Base-by-base conservation (phyloP, 805 yeast genomes). In the Metschnikowia continentalis region DNA sequence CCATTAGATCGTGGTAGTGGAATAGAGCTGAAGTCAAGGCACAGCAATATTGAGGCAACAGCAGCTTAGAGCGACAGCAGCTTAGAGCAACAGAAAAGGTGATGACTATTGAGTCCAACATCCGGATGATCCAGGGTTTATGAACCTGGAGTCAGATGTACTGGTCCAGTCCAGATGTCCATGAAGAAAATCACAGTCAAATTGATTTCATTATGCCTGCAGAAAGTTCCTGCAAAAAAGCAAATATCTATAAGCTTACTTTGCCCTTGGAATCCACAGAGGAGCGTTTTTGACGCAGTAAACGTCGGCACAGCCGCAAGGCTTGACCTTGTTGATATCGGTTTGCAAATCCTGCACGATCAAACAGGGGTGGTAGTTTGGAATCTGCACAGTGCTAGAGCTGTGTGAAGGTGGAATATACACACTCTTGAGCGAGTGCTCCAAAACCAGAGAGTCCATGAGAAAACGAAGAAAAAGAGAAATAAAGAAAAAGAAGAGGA, bases 321-420 rank as follows among this genome's bases (percentile, higher is more conserved):
- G 64, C 53, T 71, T 71, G 42, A 67, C 41, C 51, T 70, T 72
- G 38, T 59, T 63, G 5, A 64, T 63, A 62, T 81, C 84, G 13
- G 82, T 79, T 57, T 76, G 77, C 49, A 68, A 66, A 63, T 80
- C 85, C 62, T 79, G 82, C 65, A 81, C 79, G 48, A 81, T 78
- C 48, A 81, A 66, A 47, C 84, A 77, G 3, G 85, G 85, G 51
- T 79, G 84, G 61, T 78, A 79, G 35, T 65, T 62, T 17, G 84
- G 84, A 8, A 79, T 72, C 11, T 61, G 53, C 17, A 42, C 32
- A 15, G 42, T 49, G 42, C 49, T 46, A 22, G 63, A 61, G 22
- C 22, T 23, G 32, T 46, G 22, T 13, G 54, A 39, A 6, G 74
- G 68, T 3, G 85, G 84, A 51, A 80, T 76, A 60, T 79, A 80